Base-by-base conservation (phyloP, 768 basidiomycete genomes). In the Leccinum longicurvipes region DNA sequence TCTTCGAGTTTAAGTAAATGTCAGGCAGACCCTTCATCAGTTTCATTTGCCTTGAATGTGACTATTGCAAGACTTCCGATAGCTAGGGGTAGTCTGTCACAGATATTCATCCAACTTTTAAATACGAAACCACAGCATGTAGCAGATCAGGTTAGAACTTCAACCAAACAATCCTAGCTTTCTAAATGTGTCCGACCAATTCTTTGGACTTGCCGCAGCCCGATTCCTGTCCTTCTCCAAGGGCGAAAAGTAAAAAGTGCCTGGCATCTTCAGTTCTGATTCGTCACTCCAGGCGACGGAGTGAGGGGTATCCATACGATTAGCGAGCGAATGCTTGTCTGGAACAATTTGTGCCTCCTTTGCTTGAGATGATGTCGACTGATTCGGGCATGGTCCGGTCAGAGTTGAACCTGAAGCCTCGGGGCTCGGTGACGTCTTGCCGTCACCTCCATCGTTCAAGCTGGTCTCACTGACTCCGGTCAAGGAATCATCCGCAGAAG, bases 201-300 rank as follows among this genome's bases (percentile, higher is more conserved):
- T 59, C 34, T 27, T 59, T 28, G 58, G 57, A 29, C 34, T 48
- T 3, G 25, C 52, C 11, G 31, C 7, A 36, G 53, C 32, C 9
- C 15, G 55, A 15, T 2, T 19, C 19, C 27, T 25, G 24, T 55
- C 55, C 53, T 41, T 46, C 39, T 62, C 60, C 15, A 7, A 44
- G 32, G 47, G 45, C 25, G 66, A 55, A 7, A 68, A 39, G 55
- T 77, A 72, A 58, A 83, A 82, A 28, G 80, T 79, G 10, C 84
- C 83, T 2, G 83, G 84, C 69, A 85, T 83, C 52, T 50, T 63
- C 53, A 74, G 58, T 32, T 74, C 72, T 21, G 67, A 54, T 25
- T 75, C 73, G 25, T 71, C 64, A 36, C 73, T 67, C 32, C 27
- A 28, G 21, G 48, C 56, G 2, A 42, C 45, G 24, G 54, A 54